Conservation (phyloP, 1,139 yeast species). For the Saccharomycopsis hybrid region DNA sequence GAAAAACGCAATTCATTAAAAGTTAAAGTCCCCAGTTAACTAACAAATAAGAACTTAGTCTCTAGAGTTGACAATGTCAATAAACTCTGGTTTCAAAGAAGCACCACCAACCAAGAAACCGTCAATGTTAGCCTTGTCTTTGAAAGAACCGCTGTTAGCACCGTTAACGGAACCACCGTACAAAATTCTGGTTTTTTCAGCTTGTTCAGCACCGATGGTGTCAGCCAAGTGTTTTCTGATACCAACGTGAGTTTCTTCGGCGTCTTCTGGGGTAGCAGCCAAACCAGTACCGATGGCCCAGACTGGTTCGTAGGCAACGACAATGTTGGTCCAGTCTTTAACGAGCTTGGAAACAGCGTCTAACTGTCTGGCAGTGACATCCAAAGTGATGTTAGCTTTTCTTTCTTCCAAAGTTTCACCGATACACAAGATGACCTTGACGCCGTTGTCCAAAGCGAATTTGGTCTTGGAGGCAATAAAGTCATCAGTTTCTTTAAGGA, state of each 20-base stretch:
- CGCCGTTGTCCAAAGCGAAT: conserved; percentile 84
- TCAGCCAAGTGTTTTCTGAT: conserved; percentile 78
- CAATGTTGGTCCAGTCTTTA: conserved; percentile 87
- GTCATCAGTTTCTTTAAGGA: conserved; percentile 86
- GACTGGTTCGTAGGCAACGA: conserved; percentile 98
- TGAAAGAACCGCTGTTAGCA: conserved; percentile 84
- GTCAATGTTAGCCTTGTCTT: conserved; percentile 89
- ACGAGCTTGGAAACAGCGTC: conserved; percentile 80
- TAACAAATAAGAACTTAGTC: too few relatives aligned
- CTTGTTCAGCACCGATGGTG: conserved; percentile 72
- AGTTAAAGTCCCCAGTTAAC: too few relatives aligned
- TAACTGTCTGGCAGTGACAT: conserved; percentile 85
- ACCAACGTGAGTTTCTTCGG: conserved; percentile 87
- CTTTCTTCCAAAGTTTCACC: conserved; percentile 97
- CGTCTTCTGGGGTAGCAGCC: conserved; percentile 98
- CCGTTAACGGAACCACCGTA: conserved; percentile 99
- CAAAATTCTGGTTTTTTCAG: conserved; percentile 78
- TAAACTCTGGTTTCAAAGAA: conserved; percentile 95
- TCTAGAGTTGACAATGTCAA: conserved; percentile 92
- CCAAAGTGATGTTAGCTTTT: conserved; percentile 78
- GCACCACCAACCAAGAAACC: conserved; percentile 99
- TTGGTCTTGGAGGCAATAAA: conserved; percentile 91
- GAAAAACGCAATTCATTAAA: too few relatives aligned
- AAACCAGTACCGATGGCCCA: conserved; percentile 99
- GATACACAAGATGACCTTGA: conserved; percentile 88